These are phyloP conservation scores for Cystobasidium slooffiae DNA, from an alignment of 1,284 basidiomycete species.

Conservation along the genomic window DNA sequence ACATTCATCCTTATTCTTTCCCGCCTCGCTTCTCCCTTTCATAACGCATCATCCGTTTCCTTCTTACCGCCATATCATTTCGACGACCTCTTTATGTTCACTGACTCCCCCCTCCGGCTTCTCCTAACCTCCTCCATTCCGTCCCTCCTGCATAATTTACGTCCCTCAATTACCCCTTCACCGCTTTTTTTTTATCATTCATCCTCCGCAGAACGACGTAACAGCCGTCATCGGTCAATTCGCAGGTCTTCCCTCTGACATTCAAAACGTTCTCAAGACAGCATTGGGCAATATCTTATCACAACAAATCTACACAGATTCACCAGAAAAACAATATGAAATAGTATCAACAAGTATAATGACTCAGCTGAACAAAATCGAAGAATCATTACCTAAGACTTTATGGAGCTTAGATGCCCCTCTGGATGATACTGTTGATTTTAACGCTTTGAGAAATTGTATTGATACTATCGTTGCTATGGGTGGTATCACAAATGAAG, in stretches of 20 bases:
- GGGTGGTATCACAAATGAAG: constrained; percentile 29
- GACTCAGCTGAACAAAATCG: constrained; percentile 27
- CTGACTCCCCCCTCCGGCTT: no score
- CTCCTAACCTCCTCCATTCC: no score
- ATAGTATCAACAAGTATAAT: constrained; percentile 14
- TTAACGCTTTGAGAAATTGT: constrained; percentile 27
- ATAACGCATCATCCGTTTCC: no score
- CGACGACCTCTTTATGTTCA: no score
- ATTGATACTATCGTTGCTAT: constrained; percentile 35
- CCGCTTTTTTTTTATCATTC: no score
- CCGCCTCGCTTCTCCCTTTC: no score
- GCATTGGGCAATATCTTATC: constrained; percentile 21
- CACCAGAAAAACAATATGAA: constrained; percentile 32
- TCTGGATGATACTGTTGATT: constrained; percentile 36
- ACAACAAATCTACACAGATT: constrained; percentile 32
- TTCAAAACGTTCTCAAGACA: constrained; percentile 41
- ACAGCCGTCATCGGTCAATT: constrained; percentile 26
- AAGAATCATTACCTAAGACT: constrained; percentile 21
- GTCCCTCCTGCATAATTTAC: no score
- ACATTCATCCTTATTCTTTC: neutral
- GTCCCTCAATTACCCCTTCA: no score
- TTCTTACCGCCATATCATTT: no score
- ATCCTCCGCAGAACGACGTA: constrained; percentile 29
- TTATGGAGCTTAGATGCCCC: constrained; percentile 12
- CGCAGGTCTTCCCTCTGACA: constrained; percentile 25